Evolutionary conservation across 495 filamentous ascomycete genomes (phyloP).

Genomic region (Aspergillus baeticus): DNA sequence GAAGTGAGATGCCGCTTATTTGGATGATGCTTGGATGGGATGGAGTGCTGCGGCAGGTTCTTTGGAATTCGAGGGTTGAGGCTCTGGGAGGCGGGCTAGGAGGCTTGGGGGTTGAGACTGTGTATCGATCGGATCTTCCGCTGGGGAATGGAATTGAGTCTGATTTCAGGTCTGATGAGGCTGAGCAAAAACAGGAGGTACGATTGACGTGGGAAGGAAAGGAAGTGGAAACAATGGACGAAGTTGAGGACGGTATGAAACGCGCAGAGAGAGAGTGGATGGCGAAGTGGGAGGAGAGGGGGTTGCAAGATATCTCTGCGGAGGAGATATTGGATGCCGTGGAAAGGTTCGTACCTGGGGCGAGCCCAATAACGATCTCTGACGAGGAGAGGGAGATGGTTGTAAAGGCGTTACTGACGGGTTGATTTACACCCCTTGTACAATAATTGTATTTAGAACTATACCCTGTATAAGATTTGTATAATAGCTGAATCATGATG

Average conservation of each 20-base stretch:
- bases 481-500: no score
- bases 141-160: background rate
- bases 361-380: constrained; percentile 21
- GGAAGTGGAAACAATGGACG: constrained; percentile 43
- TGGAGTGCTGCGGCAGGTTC: constrained; percentile 35
- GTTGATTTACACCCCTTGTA: background rate
- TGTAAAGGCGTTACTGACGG: constrained; percentile 15
- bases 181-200: constrained; percentile 31
- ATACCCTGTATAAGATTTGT: no score
- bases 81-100: constrained; percentile 54
- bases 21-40: constrained; percentile 50
- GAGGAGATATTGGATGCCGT: constrained; percentile 33
- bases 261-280: constrained; percentile 33
- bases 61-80: constrained; percentile 54
- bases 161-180: background rate
- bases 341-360: constrained; percentile 31
- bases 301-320: constrained; percentile 15
- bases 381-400: constrained; percentile 27
- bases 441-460: no score
- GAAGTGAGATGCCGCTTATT: constrained; percentile 65
- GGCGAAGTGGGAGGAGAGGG: constrained; percentile 26
- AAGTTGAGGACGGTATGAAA: constrained; percentile 30
- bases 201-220: constrained; percentile 59
- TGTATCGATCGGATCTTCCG: constrained; percentile 36
- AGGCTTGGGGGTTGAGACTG: constrained; percentile 58